These are phyloP conservation scores for Talaromyces sp. DNA, from an alignment of 2,329 filamentous ascomycete species.

Conservation along the genomic window DNA sequence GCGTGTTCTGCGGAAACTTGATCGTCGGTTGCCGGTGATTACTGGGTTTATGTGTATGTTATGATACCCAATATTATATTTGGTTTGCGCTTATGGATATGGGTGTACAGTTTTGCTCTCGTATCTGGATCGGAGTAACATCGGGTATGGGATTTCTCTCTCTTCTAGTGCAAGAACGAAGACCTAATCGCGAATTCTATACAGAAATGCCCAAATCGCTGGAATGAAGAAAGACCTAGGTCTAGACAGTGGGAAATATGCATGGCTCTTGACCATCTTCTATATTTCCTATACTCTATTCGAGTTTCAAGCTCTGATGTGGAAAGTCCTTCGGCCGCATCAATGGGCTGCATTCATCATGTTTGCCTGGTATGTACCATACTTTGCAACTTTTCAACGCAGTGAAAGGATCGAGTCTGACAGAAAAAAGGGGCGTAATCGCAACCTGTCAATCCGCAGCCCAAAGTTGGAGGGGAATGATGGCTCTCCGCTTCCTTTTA, in stretches of 20 bases:
- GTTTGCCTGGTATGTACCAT: constrained; percentile 38
- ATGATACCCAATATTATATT: too few relatives aligned
- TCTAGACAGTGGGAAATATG: constrained; percentile 49
- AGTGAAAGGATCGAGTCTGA: too few relatives aligned
- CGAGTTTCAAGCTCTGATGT: constrained; percentile 45
- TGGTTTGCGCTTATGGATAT: neutral
- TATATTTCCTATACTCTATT: constrained; percentile 51
- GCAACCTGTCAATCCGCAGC: constrained; percentile 49
- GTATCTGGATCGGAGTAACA: constrained; percentile 53
- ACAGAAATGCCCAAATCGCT: constrained; percentile 54
- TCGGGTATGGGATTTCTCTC: too few relatives aligned
- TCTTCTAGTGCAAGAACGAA: too few relatives aligned
- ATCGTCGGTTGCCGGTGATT: constrained; percentile 36
- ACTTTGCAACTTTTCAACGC: too few relatives aligned
- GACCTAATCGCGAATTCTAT: constrained; percentile 16
- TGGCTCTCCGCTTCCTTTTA: constrained; percentile 52
- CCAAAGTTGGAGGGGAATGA: constrained; percentile 48
- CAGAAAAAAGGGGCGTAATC: constrained; percentile 45
- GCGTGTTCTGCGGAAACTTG: constrained; percentile 39
- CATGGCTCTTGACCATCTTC: constrained; percentile 55
- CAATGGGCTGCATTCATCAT: constrained; percentile 46
- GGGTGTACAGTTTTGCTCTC: constrained; percentile 43
- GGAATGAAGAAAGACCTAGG: constrained; percentile 54
- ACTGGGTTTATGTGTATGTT: constrained; percentile 42
- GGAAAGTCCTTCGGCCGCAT: constrained; percentile 45